Conservation (phyloP, 176 grass and related monocot genomes). For the Oryza officinalis region DNA sequence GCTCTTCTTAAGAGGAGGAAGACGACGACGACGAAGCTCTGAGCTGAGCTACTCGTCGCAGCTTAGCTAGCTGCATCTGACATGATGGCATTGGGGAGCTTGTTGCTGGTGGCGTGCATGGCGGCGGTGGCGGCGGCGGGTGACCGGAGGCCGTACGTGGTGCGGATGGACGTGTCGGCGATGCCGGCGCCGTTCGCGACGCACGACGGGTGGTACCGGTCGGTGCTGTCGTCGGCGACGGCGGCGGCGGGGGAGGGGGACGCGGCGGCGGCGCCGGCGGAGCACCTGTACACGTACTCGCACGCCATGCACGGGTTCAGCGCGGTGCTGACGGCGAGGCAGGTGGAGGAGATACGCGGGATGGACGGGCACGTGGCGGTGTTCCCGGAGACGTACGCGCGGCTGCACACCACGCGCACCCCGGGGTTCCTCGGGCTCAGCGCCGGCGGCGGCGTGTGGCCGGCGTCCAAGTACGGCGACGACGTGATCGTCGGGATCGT, state of each 20-base stretch:
- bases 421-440: slow-evolving; percentile 66
- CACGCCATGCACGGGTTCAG: slow-evolving; percentile 76
- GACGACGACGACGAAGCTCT: not conserved
- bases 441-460: slow-evolving; percentile 12
- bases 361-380: slow-evolving; percentile 53
- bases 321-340: slow-evolving; percentile 49
- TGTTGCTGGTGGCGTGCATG: not conserved
- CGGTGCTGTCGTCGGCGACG: slow-evolving; percentile 56
- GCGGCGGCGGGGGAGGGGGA: not conserved
- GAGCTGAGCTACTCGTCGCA: no score
- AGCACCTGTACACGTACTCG: slow-evolving; percentile 78
- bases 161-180: slow-evolving; percentile 65
- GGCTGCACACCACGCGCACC: slow-evolving; percentile 59
- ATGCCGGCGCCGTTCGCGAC: slow-evolving; percentile 73
- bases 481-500: slow-evolving; percentile 67
- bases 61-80: no score
- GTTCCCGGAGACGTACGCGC: slow-evolving; percentile 66
- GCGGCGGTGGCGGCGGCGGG: not conserved
- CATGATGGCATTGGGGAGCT: not conserved
- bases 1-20: slow-evolving; percentile 16
- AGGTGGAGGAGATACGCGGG: slow-evolving; percentile 34
- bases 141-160: slow-evolving; percentile 53
- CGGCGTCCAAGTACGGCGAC: slow-evolving; percentile 49
- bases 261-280: not conserved
- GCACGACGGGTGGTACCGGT: slow-evolving; percentile 67